phyloP scores from a whole-genome alignment of 2,329 filamentous ascomycete genomes.

The Dactylellina leptospora region DNA sequence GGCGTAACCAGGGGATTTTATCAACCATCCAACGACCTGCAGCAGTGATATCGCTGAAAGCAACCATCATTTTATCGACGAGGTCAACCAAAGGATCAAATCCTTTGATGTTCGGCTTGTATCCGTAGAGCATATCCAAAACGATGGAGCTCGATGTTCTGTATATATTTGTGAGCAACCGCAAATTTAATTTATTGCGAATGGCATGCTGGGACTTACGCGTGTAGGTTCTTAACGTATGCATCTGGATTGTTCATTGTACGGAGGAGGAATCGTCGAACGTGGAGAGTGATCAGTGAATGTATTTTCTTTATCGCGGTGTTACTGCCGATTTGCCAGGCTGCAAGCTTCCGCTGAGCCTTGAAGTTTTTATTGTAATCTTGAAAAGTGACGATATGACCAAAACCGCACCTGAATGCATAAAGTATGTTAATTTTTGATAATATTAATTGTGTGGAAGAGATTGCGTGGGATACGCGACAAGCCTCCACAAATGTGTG shows the following conservation, averaged over 20 bases:
- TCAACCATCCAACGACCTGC: slow-evolving; percentile 64
- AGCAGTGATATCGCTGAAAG: slow-evolving; percentile 61
- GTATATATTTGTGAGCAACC: too few species aligned
- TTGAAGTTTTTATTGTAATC: slow-evolving; percentile 61
- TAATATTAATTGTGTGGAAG: not conserved
- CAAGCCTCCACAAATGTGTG: too few species aligned
- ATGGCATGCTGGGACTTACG: slow-evolving; percentile 57
- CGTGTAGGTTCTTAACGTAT: slow-evolving; percentile 62
- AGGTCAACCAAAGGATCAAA: slow-evolving; percentile 63
- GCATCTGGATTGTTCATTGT: slow-evolving; percentile 61
- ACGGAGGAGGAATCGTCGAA: slow-evolving; percentile 62
- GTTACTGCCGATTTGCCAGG: slow-evolving; percentile 63
- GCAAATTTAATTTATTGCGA: too few species aligned
- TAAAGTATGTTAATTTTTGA: not conserved
- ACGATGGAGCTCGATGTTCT: slow-evolving; percentile 62
- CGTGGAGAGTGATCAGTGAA: slow-evolving; percentile 62
- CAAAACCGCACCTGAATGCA: slow-evolving; percentile 60
- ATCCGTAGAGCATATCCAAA: slow-evolving; percentile 64
- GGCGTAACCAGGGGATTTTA: slow-evolving; percentile 61
- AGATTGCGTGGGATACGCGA: not conserved
- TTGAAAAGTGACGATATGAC: slow-evolving; percentile 59
- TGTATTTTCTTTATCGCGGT: slow-evolving; percentile 61
- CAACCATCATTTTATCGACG: slow-evolving; percentile 60
- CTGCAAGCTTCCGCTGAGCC: slow-evolving; percentile 63
- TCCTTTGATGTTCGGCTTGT: slow-evolving; percentile 61